Conservation (phyloP, 2,329 filamentous ascomycete genomes). For the Botrytis porri region DNA sequence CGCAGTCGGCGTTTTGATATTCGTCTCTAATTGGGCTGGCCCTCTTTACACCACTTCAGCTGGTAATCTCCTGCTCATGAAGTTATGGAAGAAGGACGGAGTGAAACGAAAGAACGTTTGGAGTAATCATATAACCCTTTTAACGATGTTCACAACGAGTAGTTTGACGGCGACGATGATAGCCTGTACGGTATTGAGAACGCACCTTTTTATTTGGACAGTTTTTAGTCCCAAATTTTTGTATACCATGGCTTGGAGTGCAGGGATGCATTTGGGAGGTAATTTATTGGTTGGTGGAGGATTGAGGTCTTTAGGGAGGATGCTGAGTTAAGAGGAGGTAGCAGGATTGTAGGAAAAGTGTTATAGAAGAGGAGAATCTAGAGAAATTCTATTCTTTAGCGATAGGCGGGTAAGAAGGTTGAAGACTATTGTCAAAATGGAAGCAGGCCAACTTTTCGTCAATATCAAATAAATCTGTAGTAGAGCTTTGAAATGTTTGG, state of each 20-base stretch:
- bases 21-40: slow-evolving; percentile 87
- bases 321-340: slow-evolving; percentile 30
- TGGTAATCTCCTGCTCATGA: slow-evolving; percentile 57
- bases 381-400: not conserved
- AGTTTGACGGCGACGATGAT: slow-evolving; percentile 76
- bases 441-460: not conserved
- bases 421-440: not conserved
- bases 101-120: slow-evolving; percentile 23
- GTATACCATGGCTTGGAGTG: slow-evolving; percentile 84
- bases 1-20: slow-evolving; percentile 80
- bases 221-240: slow-evolving; percentile 97
- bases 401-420: not conserved
- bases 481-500: not conserved
- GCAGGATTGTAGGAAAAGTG: not conserved
- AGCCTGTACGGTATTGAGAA: slow-evolving; percentile 78
- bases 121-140: slow-evolving; percentile 54
- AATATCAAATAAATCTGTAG: not conserved
- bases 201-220: slow-evolving; percentile 97
- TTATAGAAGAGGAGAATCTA: not conserved
- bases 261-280: slow-evolving; percentile 74
- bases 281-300: slow-evolving; percentile 63
- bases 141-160: slow-evolving; percentile 68
- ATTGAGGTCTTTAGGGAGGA: slow-evolving; percentile 53
- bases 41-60: slow-evolving; percentile 82
- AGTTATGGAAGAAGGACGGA: slow-evolving; percentile 19